A percentile compares a stretch with the other conserved stretches of the same genome.
Conservation (phyloP, 495 filamentous ascomycete species). For the Darksidea phi region DNA sequence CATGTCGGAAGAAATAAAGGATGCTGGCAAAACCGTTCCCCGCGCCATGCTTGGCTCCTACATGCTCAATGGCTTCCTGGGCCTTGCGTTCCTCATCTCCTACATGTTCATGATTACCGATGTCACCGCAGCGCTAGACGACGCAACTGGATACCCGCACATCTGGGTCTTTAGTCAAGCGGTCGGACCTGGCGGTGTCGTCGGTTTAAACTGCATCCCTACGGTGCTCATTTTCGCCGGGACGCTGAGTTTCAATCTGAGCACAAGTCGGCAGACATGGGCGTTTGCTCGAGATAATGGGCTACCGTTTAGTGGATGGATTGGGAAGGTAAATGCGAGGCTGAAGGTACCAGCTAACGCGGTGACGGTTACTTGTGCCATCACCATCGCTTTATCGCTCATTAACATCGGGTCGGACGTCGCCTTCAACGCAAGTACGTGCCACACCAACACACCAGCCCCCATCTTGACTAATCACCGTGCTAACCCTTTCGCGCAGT, state of each 20-base stretch:
- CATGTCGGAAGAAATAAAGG: slow-evolving; percentile 43
- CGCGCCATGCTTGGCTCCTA: slow-evolving; percentile 39
- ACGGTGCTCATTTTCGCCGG: slow-evolving; percentile 52
- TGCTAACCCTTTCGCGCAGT: slow-evolving; percentile 43
- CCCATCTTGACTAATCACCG: slow-evolving; percentile 44
- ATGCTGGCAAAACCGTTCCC: slow-evolving; percentile 38
- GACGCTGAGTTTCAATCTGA: slow-evolving; percentile 56
- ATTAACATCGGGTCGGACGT: slow-evolving; percentile 61
- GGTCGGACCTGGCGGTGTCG: slow-evolving; percentile 49
- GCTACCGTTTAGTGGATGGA: slow-evolving; percentile 54
- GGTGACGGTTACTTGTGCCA: slow-evolving; percentile 48
- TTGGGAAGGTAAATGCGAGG: slow-evolving; percentile 41
- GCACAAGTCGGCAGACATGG: slow-evolving; percentile 59
- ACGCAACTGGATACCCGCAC: slow-evolving; percentile 51
- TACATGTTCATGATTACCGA: slow-evolving; percentile 47
- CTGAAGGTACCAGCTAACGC: slow-evolving; percentile 56
- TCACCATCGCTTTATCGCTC: slow-evolving; percentile 56
- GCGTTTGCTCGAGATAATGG: slow-evolving; percentile 60
- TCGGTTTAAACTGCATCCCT: slow-evolving; percentile 53
- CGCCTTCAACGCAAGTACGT: slow-evolving; percentile 54
- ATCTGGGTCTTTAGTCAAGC: slow-evolving; percentile 57
- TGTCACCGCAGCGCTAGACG: slow-evolving; percentile 39
- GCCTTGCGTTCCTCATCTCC: slow-evolving; percentile 33
- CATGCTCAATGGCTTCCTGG: slow-evolving; percentile 39
- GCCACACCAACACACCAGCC: slow-evolving; percentile 33